phyloP scores from a whole-genome alignment of 768 basidiomycete genomes.

The Suillus subluteus region DNA sequence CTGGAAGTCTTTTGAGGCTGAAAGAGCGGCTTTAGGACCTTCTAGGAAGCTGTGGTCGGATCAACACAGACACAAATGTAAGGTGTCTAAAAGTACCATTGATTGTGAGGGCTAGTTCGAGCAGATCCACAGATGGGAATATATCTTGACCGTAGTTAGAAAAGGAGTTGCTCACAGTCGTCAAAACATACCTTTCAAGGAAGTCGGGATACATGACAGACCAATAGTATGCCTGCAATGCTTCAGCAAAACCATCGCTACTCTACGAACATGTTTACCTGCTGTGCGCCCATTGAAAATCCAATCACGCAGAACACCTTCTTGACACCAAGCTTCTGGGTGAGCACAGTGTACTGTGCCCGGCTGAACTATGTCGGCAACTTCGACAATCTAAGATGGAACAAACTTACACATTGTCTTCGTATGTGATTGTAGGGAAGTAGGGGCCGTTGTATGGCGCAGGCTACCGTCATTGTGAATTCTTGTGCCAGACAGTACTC shows the following conservation, averaged over 20 bases:
- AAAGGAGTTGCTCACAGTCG: background rate
- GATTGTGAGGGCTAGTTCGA: constrained; percentile 57
- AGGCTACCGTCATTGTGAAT: constrained; percentile 38
- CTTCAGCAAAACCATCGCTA: background rate
- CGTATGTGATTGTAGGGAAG: constrained; percentile 57
- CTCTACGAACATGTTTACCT: constrained; percentile 26
- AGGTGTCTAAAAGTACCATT: constrained; percentile 41
- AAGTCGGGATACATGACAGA: constrained; percentile 57
- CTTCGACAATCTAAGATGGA: background rate
- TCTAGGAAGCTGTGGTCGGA: constrained; percentile 53
- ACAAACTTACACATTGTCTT: constrained; percentile 55
- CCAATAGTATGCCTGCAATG: constrained; percentile 56
- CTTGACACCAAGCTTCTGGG: constrained; percentile 46
- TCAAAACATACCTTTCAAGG: constrained; percentile 45
- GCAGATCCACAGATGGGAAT: constrained; percentile 57
- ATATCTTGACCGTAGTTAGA: constrained; percentile 40
- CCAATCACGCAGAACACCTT: constrained; percentile 53
- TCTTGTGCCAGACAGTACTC: background rate
- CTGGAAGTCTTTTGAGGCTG: constrained; percentile 57
- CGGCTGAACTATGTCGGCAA: constrained; percentile 37
- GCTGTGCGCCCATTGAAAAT: constrained; percentile 65
- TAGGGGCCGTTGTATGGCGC: constrained; percentile 62
- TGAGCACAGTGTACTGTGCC: constrained; percentile 58
- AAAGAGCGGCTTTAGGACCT: constrained; percentile 57
- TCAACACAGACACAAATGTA: background rate